Base-by-base conservation (phyloP, 2,329 filamentous ascomycete genomes). In the Botrytis pseudocinerea region DNA sequence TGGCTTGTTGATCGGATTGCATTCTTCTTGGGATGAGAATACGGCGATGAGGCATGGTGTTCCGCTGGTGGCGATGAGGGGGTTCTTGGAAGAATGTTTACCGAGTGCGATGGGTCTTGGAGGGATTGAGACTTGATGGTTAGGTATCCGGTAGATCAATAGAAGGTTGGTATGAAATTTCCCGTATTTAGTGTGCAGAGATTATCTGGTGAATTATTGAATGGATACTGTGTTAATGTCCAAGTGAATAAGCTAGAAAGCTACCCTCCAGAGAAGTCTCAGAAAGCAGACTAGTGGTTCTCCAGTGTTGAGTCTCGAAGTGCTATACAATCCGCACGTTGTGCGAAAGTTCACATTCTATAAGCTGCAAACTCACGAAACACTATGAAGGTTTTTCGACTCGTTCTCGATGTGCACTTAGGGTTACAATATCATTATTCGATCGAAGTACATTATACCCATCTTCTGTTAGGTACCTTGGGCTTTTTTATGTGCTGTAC, bases 1-100 rank as follows among this genome's bases (percentile, higher is more conserved):
- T 20, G 84, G 84, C 0, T 76, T 40, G 16, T 76, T 88, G 71
- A 79, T 87, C 0, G 86, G 86, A 2, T 74, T 89, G 74, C 86
- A 88, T 81, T 87, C 85, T 6, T 85, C 83, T 42, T 88, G 86
- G 85, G 85, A 88, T 76, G 85, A 87, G 35, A 73, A 83, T 75
- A 87, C 84, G 14, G 83, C 81, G 0, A 87, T 86, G 85, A 81
- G 86, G 75, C 83, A 86, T 78, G 86, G 86, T 0, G 79, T 88
- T 7, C 81, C 83, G 25, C 77, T 82, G 51, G 83, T 86, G 74
- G 85, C 85, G 2, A 78, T 88, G 40, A 22, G 18, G 9, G 1
- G 1, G 20, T 68, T 42, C 3, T 38, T 54, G 25, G 46, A 22
- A 68, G 18, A 32, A 25, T 9, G 20, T 16, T 10, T 68, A 32